Conservation (phyloP, 2,329 filamentous ascomycete species). For the Xylaria digitata region DNA sequence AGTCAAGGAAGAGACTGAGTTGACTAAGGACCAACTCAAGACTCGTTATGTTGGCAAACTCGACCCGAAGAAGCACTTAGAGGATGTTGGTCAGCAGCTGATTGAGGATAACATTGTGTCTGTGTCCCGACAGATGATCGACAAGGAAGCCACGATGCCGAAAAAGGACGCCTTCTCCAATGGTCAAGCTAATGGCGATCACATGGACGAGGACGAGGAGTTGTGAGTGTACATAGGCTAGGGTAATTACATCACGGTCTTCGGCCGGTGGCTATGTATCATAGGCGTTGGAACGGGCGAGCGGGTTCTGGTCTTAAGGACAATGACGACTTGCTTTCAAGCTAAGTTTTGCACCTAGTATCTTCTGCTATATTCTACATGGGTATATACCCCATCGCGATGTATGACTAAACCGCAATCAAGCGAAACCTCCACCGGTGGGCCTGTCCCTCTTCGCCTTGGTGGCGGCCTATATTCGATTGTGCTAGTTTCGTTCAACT, state of each 20-base stretch:
- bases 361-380: background rate
- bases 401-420: background rate
- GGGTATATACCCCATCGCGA: background rate
- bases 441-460: background rate
- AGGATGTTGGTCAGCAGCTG: conserved; percentile 93
- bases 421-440: background rate
- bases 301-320: conserved; percentile 46
- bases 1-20: conserved; percentile 97
- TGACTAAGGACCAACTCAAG: conserved; percentile 97
- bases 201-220: conserved; percentile 77
- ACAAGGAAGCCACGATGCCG: conserved; percentile 96
- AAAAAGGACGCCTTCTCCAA: conserved; percentile 69
- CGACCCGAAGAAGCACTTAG: conserved; percentile 98
- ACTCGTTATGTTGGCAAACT: conserved; percentile 99
- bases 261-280: conserved; percentile 46
- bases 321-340: conserved; percentile 47
- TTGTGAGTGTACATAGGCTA: conserved; percentile 44
- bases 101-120: conserved; percentile 99
- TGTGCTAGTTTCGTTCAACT: background rate
- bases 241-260: conserved; percentile 39
- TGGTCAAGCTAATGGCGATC: conserved; percentile 64
- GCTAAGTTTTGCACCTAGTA: conserved; percentile 24
- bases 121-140: conserved; percentile 99
- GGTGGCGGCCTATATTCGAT: background rate
- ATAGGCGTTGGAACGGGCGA: conserved; percentile 45